Evolutionary conservation across 2,329 filamentous ascomycete species (phyloP), one percentile per base, ranked within the genome.

Genomic region (Aspergillus luchuensis): DNA sequence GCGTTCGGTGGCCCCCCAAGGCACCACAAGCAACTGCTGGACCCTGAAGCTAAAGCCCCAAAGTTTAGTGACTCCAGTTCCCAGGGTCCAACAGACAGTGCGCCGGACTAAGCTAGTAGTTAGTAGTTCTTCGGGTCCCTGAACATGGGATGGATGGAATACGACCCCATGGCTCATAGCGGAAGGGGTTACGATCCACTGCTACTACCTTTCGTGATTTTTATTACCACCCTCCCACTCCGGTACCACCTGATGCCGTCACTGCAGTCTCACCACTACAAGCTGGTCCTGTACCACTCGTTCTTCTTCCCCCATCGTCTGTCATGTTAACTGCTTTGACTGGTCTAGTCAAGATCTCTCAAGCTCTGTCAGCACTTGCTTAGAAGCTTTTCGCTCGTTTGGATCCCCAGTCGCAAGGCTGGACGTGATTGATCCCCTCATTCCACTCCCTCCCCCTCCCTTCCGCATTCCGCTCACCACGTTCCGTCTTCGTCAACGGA

Each of bases 161-260:
- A 15, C 45, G 28, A 50, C 47, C 47, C 47, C 47, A 19, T 50
- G 47, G 47, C 47, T 30, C 23, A 28, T 30, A 13, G n/a, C 47
- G 47, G 47, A 50, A 50, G 47, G 25, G 47, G 23, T 30, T n/a
- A 8, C 19, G 21, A 25, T 59, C 30, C 60, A 62, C 45, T 30
- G 56, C 15, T 36, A 36, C 15, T 36, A 36, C 33, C 11, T 36
- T 36, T 36, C 33, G 11, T 36, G 51, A 59, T 30, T 21, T 59
- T 59, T 5, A 56, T 11, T 30, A 50, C 25, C 25, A 50, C 47
- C 25, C 25, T 30, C 25, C 25, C 25, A 7, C 15, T 11, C 25
- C 15, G 15, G 45, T 25, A 28, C 45, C 51, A 41, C 21, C 39
- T 43, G 47, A 57, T 51, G 47, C 56, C 48, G 47, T 58, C 56